Evolutionary conservation across 1,284 basidiomycete species (phyloP).

Genomic region (Tilletiaria anomala): DNA sequence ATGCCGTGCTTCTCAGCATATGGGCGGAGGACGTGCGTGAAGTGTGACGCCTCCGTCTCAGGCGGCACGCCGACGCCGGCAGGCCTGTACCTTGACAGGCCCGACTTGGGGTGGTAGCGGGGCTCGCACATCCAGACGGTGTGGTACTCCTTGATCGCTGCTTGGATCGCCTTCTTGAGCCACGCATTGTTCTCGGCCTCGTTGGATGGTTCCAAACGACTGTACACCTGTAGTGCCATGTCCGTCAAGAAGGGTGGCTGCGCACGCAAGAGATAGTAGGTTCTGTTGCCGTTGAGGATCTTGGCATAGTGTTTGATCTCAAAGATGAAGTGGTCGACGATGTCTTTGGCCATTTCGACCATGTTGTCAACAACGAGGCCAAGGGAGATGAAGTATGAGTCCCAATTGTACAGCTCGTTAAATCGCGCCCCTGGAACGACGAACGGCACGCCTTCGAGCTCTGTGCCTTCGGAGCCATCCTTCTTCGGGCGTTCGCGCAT

Average conservation of each 20-base stretch:
- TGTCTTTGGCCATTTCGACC: constrained; percentile 81
- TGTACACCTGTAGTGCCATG: constrained; percentile 94
- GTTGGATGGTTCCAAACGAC: constrained; percentile 75
- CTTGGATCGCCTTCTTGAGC: constrained; percentile 85
- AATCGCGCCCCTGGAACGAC: constrained; percentile 93
- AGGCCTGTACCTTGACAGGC: constrained; percentile 81
- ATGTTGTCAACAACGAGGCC: constrained; percentile 88
- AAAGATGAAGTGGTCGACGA: constrained; percentile 97
- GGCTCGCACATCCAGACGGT: constrained; percentile 89
- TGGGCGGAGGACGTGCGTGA: constrained; percentile 90
- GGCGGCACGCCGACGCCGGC: constrained; percentile 92
- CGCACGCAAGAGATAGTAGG: constrained; percentile 70
- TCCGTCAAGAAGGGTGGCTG: constrained; percentile 98
- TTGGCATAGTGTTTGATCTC: constrained; percentile 97
- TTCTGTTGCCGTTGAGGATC: constrained; percentile 39
- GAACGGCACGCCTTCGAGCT: constrained; percentile 78
- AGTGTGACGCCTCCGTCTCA: constrained; percentile 94
- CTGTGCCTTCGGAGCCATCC: constrained; percentile 42
- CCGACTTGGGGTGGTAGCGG: constrained; percentile 79
- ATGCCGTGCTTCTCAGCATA: constrained; percentile 82
- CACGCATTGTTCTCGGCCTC: constrained; percentile 66
- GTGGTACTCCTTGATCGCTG: constrained; percentile 97
- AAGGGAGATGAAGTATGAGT: constrained; percentile 74
- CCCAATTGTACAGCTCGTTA: constrained; percentile 62
- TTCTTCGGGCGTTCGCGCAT: constrained; percentile 70